A percentile compares a stretch with the other conserved stretches of the same genome.
Conservation (phyloP, 495 filamentous ascomycete genomes). For the Hyaloscypha finlandica region DNA sequence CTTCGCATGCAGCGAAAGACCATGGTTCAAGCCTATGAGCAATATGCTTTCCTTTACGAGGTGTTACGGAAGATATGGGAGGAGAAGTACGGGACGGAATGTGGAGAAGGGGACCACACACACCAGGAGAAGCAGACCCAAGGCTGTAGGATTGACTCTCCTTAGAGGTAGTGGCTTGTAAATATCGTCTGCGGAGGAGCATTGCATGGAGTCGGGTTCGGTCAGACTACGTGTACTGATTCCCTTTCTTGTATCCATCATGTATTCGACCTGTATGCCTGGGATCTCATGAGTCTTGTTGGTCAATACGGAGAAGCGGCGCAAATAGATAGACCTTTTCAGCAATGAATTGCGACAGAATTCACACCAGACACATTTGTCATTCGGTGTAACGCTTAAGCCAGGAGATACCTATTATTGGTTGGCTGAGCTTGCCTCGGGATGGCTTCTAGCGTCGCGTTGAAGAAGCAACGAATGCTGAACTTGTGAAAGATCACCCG, state of each 20-base stretch:
- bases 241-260: not conserved
- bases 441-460: too few relatives aligned
- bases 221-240: constrained; percentile 1
- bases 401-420: too few relatives aligned
- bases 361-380: not conserved
- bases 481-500: not conserved
- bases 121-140: constrained; percentile 33
- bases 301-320: not conserved
- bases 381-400: not conserved
- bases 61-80: constrained; percentile 74
- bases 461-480: too few relatives aligned
- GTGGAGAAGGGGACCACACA: constrained; percentile 24
- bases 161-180: not conserved
- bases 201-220: constrained; percentile 2
- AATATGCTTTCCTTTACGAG: constrained; percentile 89
- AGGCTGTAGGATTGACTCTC: constrained; percentile 11
- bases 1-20: constrained; percentile 88
- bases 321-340: constrained; percentile 17
- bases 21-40: constrained; percentile 92
- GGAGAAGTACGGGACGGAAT: constrained; percentile 48
- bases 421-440: too few relatives aligned
- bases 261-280: not conserved
- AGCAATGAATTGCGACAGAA: constrained; percentile 21
- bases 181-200: not conserved
- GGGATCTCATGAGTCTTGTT: constrained; percentile 5